These are phyloP conservation scores for Fraxinus platypoda DNA, from an alignment of 305 asterid genomes.

Conservation along the genomic window DNA sequence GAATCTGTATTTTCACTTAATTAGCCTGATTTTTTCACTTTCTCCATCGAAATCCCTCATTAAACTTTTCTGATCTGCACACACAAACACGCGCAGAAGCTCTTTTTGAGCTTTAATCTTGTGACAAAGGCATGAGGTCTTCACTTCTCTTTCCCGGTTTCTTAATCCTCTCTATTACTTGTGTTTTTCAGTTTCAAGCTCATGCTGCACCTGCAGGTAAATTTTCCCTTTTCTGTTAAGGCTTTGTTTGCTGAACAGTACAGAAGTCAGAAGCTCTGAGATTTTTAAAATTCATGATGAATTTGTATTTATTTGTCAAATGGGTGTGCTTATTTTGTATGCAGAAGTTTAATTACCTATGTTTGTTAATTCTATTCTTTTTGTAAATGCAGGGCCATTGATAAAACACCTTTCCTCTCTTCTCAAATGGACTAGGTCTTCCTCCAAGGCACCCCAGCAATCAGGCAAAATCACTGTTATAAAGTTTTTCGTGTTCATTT, in stretches of 20 bases:
- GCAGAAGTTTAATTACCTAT: slow-evolving; percentile 5
- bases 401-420: slow-evolving; percentile 76
- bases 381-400: slow-evolving; percentile 59
- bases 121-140: slow-evolving; percentile 38
- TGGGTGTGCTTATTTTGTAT: slow-evolving; percentile 19
- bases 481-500: neutral
- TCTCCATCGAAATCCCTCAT: slow-evolving; percentile 2
- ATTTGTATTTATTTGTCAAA: slow-evolving; percentile 21
- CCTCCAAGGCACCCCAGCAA: slow-evolving; percentile 67
- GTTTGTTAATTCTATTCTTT: slow-evolving; percentile 9
- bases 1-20: slow-evolving; percentile 11
- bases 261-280: neutral
- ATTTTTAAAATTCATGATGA: slow-evolving; percentile 10
- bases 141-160: slow-evolving; percentile 31
- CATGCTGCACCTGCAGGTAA: slow-evolving; percentile 67
- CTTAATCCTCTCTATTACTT: slow-evolving; percentile 33
- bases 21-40: neutral
- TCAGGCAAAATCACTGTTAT: slow-evolving; percentile 45
- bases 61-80: slow-evolving; percentile 30
- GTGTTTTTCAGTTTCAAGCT: slow-evolving; percentile 37
- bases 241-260: neutral
- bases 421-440: slow-evolving; percentile 81
- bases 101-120: slow-evolving; percentile 12
- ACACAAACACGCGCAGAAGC: slow-evolving; percentile 1
- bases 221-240: neutral